Conservation (phyloP, 1,139 yeast species). For the Blastobotrys arbuscula region DNA sequence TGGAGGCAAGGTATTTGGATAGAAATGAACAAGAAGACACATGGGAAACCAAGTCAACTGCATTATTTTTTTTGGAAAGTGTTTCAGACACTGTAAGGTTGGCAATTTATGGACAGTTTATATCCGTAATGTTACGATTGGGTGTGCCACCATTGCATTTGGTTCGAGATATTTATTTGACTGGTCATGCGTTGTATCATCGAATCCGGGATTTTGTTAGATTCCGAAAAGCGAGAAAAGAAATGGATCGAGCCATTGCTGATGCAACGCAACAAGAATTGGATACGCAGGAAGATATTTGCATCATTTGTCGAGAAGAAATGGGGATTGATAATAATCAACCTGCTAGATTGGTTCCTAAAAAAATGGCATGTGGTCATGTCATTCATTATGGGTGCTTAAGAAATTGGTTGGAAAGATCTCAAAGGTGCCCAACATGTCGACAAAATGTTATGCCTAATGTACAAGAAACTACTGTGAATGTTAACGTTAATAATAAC, state of each 20-base stretch:
- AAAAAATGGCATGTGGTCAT: slow-evolving; percentile 77
- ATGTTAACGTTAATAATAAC: slow-evolving; percentile 1
- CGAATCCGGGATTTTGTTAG: slow-evolving; percentile 49
- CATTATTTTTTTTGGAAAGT: slow-evolving; percentile 55
- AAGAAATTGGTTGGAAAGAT: slow-evolving; percentile 88
- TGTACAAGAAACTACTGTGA: not conserved
- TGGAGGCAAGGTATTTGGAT: slow-evolving; percentile 48
- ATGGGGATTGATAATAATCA: slow-evolving; percentile 44
- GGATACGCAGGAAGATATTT: slow-evolving; percentile 48
- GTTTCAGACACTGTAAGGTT: slow-evolving; percentile 38
- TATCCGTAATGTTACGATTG: slow-evolving; percentile 44
- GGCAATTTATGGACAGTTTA: slow-evolving; percentile 46
- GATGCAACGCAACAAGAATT: slow-evolving; percentile 60
- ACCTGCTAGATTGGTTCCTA: slow-evolving; percentile 52
- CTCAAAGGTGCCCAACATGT: slow-evolving; percentile 90
- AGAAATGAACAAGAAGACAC: slow-evolving; percentile 52
- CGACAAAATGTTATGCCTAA: slow-evolving; percentile 55
- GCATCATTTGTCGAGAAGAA: slow-evolving; percentile 83
- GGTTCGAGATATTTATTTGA: slow-evolving; percentile 59
- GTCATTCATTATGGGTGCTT: slow-evolving; percentile 86
- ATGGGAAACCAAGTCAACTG: slow-evolving; percentile 70
- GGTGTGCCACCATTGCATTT: slow-evolving; percentile 58
- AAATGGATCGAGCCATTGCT: slow-evolving; percentile 57
- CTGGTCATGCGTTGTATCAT: slow-evolving; percentile 45
- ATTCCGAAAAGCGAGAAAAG: slow-evolving; percentile 56